phyloP scores from a whole-genome alignment of 257 asterid species.

The Solanum pinnatisectum region DNA sequence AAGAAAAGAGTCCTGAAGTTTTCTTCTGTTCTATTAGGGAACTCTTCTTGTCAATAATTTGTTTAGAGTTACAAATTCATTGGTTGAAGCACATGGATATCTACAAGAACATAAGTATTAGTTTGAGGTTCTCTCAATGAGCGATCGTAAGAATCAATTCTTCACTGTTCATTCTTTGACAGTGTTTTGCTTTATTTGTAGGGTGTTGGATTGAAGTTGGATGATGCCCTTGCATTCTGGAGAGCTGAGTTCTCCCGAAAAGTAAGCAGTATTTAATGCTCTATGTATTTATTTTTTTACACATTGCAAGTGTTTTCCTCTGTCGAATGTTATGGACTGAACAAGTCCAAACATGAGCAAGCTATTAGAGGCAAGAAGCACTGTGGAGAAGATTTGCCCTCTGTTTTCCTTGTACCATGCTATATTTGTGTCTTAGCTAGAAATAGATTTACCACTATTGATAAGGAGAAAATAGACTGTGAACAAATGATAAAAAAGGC shows the following conservation, averaged over 20 bases:
- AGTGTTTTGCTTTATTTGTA: slow-evolving; percentile 7
- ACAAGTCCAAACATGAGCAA: background rate
- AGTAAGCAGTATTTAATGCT: slow-evolving; percentile 22
- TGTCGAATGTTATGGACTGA: background rate
- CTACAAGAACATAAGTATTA: background rate
- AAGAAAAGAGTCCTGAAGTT: background rate
- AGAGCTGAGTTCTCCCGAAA: slow-evolving; percentile 83
- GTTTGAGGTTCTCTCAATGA: background rate
- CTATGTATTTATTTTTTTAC: background rate
- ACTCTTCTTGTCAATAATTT: background rate
- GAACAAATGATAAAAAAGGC: background rate
- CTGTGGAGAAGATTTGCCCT: background rate
- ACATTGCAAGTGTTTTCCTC: background rate
- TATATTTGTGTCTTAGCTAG: background rate
- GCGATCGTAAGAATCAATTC: background rate
- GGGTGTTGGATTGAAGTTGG: slow-evolving; percentile 96
- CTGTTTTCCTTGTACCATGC: background rate
- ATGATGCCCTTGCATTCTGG: slow-evolving; percentile 98
- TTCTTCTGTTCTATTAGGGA: background rate
- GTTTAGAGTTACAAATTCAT: background rate
- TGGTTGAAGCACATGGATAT: background rate
- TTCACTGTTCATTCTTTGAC: background rate
- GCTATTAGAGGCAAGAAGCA: background rate
- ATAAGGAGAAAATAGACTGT: background rate
- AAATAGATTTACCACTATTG: background rate